Evolutionary conservation across 768 basidiomycete genomes (phyloP), one percentile per base, ranked within the genome.

Genomic region (Amanita pseudoporphyria): DNA sequence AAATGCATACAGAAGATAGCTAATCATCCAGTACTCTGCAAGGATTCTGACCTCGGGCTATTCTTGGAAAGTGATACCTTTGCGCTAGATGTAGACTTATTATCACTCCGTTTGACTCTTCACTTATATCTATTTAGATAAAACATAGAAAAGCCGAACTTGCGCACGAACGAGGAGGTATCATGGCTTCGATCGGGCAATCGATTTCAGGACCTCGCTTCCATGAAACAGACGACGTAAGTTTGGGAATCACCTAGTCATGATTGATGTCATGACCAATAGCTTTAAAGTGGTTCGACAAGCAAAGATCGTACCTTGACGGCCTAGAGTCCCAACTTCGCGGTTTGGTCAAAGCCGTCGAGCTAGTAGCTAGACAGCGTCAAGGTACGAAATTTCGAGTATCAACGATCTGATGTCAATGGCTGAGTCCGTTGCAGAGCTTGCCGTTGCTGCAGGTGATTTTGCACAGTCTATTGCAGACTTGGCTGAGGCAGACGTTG

Each of bases 61-160:
- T 98, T 99, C 69, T 67, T 99, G 60, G 95, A 98, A 63, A 88
- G 84, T 58, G 96, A 99, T 62, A 84, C 78, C 4, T 97, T 98
- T 64, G 70, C 85, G 10, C 68, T 92, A 49, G 96, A 98, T 66
- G 91, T 93, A 45, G 64, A 91, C 69, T 3, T 16, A 22, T 43
- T 10, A 37, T 21, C 40, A 2, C 16, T 19, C 26, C 44, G 6
- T 19, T 32, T 19, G 9, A 12, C 42, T 30, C 22, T 42, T 13
- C 45, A 21, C n/a, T 31, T 28, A 30, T 36, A 3, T 48, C 42
- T 45, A 47, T 48, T 18, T 60, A 91, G 93, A 92, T 92, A 57
- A 95, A 94, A 61, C 90, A 91, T 53, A 72, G 84, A 50, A 88
- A 87, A 59, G 76, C 82, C 3, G 90, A 90, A 56, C 71, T 81